Conservation (phyloP, 352 stramenopile genomes). For the Phytophthora agathidicida region DNA sequence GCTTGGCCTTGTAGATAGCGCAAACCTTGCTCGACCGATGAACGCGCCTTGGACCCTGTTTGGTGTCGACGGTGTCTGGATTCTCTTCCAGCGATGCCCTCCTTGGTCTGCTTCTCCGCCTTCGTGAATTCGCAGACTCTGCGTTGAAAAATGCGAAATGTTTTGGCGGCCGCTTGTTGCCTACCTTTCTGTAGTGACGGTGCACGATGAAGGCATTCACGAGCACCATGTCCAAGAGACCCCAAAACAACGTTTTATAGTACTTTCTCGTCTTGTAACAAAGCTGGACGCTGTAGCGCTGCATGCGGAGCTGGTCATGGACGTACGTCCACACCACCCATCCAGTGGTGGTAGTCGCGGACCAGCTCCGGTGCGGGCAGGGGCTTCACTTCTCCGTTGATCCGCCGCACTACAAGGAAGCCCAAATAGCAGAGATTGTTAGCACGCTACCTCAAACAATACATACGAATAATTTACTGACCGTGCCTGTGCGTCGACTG, state of each 20-base stretch:
- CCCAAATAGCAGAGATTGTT: too few relatives aligned
- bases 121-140: too few relatives aligned
- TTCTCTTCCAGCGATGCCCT: too few relatives aligned
- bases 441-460: too few relatives aligned
- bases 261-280: constrained; percentile 10
- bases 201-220: constrained; percentile 14
- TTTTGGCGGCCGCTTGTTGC: constrained; percentile 3
- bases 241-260: constrained; percentile 9
- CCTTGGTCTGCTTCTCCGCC: too few relatives aligned
- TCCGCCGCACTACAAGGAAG: constrained; percentile 3
- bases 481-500: not conserved
- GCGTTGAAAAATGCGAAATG: constrained; percentile 14
- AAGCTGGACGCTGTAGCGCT: constrained; percentile 7
- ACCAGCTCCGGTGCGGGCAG: constrained; percentile 5
- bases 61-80: too few relatives aligned
- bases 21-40: too few relatives aligned
- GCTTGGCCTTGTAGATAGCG: too few relatives aligned
- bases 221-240: constrained; percentile 5
- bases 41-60: too few relatives aligned
- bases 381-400: not conserved
- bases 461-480: constrained; percentile 14
- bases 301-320: constrained; percentile 4
- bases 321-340: constrained; percentile 3
- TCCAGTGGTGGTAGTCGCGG: constrained; percentile 2
- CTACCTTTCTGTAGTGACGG: constrained; percentile 2